Conservation (phyloP, 1,284 basidiomycete species). For the Ceratobasidium papillatum region DNA sequence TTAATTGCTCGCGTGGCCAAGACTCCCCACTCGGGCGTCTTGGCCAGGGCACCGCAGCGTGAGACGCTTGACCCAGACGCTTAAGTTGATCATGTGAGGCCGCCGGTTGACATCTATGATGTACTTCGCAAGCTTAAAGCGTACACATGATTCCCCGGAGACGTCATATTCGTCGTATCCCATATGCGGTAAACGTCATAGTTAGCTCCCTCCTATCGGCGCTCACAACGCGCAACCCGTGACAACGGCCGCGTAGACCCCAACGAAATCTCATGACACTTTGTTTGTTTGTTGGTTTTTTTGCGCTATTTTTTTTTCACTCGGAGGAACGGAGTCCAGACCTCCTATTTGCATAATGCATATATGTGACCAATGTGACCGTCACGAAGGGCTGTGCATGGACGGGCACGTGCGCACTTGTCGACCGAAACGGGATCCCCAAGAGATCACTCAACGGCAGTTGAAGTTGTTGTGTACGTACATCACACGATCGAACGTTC, state of each 20-base stretch:
- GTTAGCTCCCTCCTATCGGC: not conserved
- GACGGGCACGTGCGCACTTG: slow-evolving; percentile 31
- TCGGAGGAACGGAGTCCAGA: slow-evolving; percentile 15
- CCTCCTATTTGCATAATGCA: slow-evolving; percentile 9
- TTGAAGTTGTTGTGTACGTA: slow-evolving; percentile 28
- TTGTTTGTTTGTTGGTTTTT: not conserved
- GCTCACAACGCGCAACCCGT: not conserved
- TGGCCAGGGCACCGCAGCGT: not conserved
- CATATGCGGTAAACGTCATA: slow-evolving; percentile 28
- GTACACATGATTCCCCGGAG: slow-evolving; percentile 29
- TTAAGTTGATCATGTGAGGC: not conserved
- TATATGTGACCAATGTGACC: slow-evolving; percentile 9
- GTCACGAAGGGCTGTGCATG: slow-evolving; percentile 16
- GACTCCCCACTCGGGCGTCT: not conserved
- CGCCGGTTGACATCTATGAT: slow-evolving; percentile 28
- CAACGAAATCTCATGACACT: slow-evolving; percentile 11
- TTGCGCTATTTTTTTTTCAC: slow-evolving; percentile 1
- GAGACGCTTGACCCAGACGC: not conserved
- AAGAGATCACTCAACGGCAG: slow-evolving; percentile 14
- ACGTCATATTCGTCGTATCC: slow-evolving; percentile 24
- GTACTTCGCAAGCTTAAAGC: slow-evolving; percentile 32
- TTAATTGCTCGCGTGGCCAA: not conserved
- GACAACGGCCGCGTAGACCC: slow-evolving; percentile 1
- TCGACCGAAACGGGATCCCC: slow-evolving; percentile 12
- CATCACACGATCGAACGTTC: slow-evolving; percentile 29